phyloP scores from a whole-genome alignment of 345 rosid genomes.

The Aurinia saxatilis region DNA sequence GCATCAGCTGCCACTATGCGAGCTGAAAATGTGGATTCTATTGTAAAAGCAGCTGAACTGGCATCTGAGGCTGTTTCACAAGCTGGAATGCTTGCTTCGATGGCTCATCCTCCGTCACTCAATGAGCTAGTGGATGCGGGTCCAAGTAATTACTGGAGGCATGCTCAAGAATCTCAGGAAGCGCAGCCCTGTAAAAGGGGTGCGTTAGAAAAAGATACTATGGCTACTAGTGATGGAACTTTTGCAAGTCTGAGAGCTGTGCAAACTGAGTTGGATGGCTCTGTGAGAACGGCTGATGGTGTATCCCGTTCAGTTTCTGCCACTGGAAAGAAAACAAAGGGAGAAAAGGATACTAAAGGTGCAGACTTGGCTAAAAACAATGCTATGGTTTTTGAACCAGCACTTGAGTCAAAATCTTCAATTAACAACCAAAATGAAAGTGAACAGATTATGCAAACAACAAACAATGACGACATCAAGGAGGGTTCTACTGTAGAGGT shows the following conservation, averaged over 20 bases:
- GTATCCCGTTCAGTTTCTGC: constrained; percentile 30
- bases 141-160: constrained; percentile 70
- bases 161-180: constrained; percentile 34
- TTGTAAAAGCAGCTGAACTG: constrained; percentile 90
- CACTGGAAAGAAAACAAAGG: constrained; percentile 38
- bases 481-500: constrained; percentile 90
- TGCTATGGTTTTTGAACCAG: constrained; percentile 38
- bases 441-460: constrained; percentile 28
- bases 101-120: constrained; percentile 70
- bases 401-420: constrained; percentile 31
- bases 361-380: constrained; percentile 36
- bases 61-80: constrained; percentile 93
- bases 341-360: constrained; percentile 35
- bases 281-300: constrained; percentile 34
- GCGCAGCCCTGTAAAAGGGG: constrained; percentile 23
- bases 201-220: constrained; percentile 30
- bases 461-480: constrained; percentile 40
- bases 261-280: constrained; percentile 37
- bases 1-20: constrained; percentile 84
- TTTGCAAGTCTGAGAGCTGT: constrained; percentile 29
- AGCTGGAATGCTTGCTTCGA: constrained; percentile 83
- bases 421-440: constrained; percentile 27
- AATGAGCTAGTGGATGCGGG: constrained; percentile 61
- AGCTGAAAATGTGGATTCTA: constrained; percentile 90
- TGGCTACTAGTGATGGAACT: constrained; percentile 29